A percentile compares a stretch with the other conserved stretches of the same genome.
Conservation (phyloP, 208 protist genomes). For the Trypanosoma mega region DNA sequence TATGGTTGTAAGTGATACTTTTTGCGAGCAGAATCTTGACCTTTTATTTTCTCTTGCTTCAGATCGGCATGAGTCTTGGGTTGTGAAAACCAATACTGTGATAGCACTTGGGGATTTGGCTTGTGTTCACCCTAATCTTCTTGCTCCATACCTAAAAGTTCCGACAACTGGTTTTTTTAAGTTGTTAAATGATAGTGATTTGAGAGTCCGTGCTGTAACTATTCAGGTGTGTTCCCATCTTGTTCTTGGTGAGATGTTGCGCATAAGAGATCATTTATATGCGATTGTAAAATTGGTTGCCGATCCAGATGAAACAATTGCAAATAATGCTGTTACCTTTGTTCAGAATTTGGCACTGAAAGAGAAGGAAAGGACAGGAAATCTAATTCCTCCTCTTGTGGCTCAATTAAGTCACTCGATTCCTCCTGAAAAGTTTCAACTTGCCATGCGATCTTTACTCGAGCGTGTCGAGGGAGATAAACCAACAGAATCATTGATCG, state of each 20-base stretch:
- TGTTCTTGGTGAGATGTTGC: conserved; percentile 89
- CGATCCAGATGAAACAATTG: conserved; percentile 83
- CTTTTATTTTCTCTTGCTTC: conserved; percentile 81
- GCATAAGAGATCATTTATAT: conserved; percentile 84
- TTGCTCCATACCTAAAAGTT: conserved; percentile 73
- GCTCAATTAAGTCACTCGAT: conserved; percentile 73
- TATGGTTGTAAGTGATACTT: conserved; percentile 80
- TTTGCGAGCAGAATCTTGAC: conserved; percentile 70
- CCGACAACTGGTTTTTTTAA: conserved; percentile 82
- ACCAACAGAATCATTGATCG: conserved; percentile 85
- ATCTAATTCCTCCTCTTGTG: conserved; percentile 86
- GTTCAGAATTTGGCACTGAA: conserved; percentile 88
- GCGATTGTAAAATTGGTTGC: conserved; percentile 87
- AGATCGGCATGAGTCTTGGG: conserved; percentile 76
- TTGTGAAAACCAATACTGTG: conserved; percentile 86
- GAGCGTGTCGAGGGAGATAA: conserved; percentile 90
- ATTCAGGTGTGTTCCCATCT: conserved; percentile 92
- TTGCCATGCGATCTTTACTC: conserved; percentile 80
- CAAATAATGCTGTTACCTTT: conserved; percentile 83
- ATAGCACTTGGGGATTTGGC: conserved; percentile 87
- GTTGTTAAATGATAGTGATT: conserved; percentile 82
- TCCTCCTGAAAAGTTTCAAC: conserved; percentile 78
- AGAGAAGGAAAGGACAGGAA: conserved; percentile 87
- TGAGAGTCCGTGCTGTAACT: conserved; percentile 83
- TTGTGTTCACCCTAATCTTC: conserved; percentile 87